Percentiles rank a stretch among this genome's conserved stretches.
phyloP scores from a whole-genome alignment of 2,329 filamentous ascomycete species.

The Keithomyces neogunnii region DNA sequence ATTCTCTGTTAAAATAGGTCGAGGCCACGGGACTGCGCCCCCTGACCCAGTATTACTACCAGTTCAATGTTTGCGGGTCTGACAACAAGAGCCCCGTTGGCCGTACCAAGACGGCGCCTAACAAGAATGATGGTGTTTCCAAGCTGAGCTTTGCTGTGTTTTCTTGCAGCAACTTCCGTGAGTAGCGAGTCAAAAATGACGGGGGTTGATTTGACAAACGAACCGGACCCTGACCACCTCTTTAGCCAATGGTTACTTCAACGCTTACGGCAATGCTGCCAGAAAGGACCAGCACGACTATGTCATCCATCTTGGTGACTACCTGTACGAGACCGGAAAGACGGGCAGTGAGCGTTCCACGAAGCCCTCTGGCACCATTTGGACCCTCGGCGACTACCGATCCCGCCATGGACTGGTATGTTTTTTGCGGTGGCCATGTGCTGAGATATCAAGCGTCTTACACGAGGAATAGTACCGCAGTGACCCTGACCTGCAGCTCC shows the following conservation, averaged over 20 bases:
- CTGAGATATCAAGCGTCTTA: not conserved
- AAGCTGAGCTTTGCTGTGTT: constrained; percentile 58
- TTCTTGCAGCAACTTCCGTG: constrained; percentile 61
- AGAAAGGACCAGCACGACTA: constrained; percentile 53
- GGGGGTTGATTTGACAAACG: no score
- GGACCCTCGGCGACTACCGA: constrained; percentile 33
- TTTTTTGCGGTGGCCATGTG: not conserved
- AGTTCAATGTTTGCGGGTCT: constrained; percentile 60
- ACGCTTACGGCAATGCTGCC: constrained; percentile 49
- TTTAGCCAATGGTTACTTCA: constrained; percentile 42
- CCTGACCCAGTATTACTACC: constrained; percentile 60
- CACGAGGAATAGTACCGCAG: constrained; percentile 24
- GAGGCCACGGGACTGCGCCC: constrained; percentile 55
- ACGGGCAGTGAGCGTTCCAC: constrained; percentile 18
- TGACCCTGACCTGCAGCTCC: constrained; percentile 31
- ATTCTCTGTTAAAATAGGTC: constrained; percentile 31
- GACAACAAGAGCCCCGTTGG: constrained; percentile 54
- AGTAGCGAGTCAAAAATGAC: constrained; percentile 12
- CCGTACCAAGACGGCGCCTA: constrained; percentile 61
- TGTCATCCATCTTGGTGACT: constrained; percentile 51
- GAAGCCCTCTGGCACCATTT: constrained; percentile 20
- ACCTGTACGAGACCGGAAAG: constrained; percentile 52
- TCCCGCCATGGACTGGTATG: constrained; percentile 28
- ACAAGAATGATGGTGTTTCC: constrained; percentile 44
- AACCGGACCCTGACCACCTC: not conserved